Conservation (phyloP, 2,329 filamentous ascomycete species). For the Tympanopsis confertula region DNA sequence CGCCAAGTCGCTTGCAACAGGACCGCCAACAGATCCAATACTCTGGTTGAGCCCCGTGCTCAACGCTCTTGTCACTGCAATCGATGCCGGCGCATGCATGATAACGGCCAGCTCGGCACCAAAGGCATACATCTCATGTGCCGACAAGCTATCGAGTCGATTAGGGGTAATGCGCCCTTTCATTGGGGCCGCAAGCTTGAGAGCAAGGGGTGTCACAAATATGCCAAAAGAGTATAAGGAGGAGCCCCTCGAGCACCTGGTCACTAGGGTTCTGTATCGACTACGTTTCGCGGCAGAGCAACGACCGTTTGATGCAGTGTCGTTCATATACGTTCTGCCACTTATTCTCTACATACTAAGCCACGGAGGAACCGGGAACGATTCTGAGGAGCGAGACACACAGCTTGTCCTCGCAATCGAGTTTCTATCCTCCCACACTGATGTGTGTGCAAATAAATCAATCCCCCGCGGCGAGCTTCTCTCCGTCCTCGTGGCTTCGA, state of each 20-base stretch:
- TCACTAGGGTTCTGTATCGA: conserved; percentile 82
- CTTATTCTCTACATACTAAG: conserved; percentile 69
- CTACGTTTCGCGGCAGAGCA: conserved; percentile 85
- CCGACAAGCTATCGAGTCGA: conserved; percentile 62
- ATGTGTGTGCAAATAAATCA: conserved; percentile 61
- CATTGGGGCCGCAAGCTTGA: conserved; percentile 75
- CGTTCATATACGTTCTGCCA: conserved; percentile 77
- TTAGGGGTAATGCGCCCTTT: conserved; percentile 70
- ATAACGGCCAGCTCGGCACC: conserved; percentile 73
- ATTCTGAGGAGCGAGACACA: conserved; percentile 71
- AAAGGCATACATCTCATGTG: conserved; percentile 67
- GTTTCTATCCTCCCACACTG: conserved; percentile 78
- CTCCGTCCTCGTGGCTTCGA: conserved; percentile 60
- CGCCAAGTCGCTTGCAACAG: conserved; percentile 68
- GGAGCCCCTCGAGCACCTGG: conserved; percentile 72
- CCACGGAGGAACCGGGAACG: conserved; percentile 64
- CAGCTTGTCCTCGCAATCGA: conserved; percentile 84
- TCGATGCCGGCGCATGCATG: conserved; percentile 70
- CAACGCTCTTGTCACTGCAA: conserved; percentile 57
- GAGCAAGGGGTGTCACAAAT: conserved; percentile 63
- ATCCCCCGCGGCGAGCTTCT: conserved; percentile 70
- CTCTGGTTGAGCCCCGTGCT: conserved; percentile 81
- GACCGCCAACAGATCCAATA: conserved; percentile 78
- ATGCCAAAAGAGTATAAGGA: conserved; percentile 61
- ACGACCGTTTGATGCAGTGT: conserved; percentile 80